Evolutionary conservation across 257 asterid genomes (phyloP), one percentile per base, ranked within the genome.

Genomic region (Solanum verrucosum): DNA sequence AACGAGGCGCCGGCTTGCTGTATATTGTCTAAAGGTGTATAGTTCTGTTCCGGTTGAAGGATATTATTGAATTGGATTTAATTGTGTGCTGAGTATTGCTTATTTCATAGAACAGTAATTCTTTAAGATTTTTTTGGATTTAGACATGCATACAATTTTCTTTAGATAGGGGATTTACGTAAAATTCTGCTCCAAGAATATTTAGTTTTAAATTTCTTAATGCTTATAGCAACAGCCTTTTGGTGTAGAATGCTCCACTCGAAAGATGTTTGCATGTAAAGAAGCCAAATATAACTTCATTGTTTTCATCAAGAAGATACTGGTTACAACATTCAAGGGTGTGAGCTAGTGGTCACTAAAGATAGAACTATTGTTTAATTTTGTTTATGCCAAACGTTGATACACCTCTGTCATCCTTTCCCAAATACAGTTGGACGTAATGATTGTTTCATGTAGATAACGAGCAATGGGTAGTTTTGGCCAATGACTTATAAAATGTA

Each of bases 1-100:
- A 91, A 96, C 98, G 33, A 93, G 99, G 93, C 94, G 98, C 90
- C 97, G 99, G 87, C 98, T 96, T 85, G 99, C 99, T 89, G 98
- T 95, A 84, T 97, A 97, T 89, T 97, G 98, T 91, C 90, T 97
- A 91, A 97, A 97, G 98, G 99, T 97, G 88, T 88, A 84, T 73
- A 49, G 63, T 63, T 89, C 68, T 87, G 68, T 75, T 75, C 78
- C 89, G 2, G 78, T 49, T 25, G 38, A 60, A 81, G 34, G 65
- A 81, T 31, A 46, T 81, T 81, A 7, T 46, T 46, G 40, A 46
- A 46, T 46, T 81, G 68, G 42, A 81, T 16, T 29, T 27, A 9
- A 79, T 18, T 44, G 68, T 81, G 42, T 44, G 68, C 68, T 81
- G 38, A 81, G 85, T 81, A 18, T 46, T 44, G 20, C 85, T 81